Percentiles rank a stretch among this genome's conserved stretches.
Conservation (phyloP, 805 yeast genomes). For the Komagataella populi region DNA sequence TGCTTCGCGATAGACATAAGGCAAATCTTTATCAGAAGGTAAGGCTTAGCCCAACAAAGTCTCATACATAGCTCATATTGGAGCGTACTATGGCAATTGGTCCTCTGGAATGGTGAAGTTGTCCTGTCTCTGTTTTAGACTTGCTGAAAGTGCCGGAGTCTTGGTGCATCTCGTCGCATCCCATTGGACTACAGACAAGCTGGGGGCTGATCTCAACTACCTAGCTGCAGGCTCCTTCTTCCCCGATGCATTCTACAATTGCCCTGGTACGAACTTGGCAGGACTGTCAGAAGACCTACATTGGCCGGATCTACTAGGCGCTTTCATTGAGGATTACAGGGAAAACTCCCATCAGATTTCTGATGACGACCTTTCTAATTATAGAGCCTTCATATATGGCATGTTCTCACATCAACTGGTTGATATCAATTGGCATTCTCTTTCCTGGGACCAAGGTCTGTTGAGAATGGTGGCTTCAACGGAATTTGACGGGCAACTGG, state of each 20-base stretch:
- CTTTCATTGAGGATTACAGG: constrained; percentile 30
- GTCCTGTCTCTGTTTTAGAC: neutral
- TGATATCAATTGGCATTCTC: constrained; percentile 59
- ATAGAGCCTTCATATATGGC: constrained; percentile 47
- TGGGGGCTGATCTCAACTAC: constrained; percentile 1
- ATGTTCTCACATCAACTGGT: constrained; percentile 48
- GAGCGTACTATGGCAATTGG: neutral
- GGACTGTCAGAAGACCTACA: constrained; percentile 49
- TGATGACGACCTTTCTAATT: constrained; percentile 4
- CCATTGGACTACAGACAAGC: neutral
- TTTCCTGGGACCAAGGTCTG: constrained; percentile 41
- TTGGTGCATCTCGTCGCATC: neutral
- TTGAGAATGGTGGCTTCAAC: constrained; percentile 30
- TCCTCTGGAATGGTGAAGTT: neutral
- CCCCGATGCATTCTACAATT: constrained; percentile 58
- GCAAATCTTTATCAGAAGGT: neutral
- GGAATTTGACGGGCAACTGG: constrained; percentile 39
- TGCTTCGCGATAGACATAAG: neutral
- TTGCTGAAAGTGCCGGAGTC: neutral
- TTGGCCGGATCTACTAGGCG: constrained; percentile 53
- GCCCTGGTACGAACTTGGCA: constrained; percentile 26
- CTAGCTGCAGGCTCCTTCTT: constrained; percentile 47
- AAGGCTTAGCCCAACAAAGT: neutral
- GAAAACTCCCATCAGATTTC: constrained; percentile 10
- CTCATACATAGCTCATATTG: neutral